A percentile compares a stretch with the other conserved stretches of the same genome.
Conservation (phyloP, 345 rosid species). For the Diplotaxis tenuifolia region DNA sequence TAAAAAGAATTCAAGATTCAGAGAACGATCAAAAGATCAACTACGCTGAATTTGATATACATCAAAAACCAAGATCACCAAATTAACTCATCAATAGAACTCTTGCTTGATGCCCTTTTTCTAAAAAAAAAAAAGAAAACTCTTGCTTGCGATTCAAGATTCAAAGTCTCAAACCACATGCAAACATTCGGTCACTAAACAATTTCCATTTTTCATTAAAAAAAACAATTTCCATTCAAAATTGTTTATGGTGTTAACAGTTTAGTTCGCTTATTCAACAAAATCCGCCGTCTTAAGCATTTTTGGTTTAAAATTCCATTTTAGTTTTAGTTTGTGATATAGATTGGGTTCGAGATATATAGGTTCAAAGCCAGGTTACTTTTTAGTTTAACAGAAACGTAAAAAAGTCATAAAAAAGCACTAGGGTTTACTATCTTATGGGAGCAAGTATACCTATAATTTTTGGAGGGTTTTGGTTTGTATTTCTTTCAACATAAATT, state of each 20-base stretch:
- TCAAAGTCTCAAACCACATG: not conserved
- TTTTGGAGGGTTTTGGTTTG: not conserved
- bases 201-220: not conserved
- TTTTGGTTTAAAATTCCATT: not conserved
- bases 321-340: not conserved
- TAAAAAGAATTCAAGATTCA: not conserved
- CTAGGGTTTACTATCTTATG: not conserved
- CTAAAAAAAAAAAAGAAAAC: too few relatives aligned
- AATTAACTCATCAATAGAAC: not conserved
- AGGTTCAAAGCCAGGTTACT: not conserved
- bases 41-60: not conserved
- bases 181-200: not conserved
- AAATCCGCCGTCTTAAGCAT: not conserved
- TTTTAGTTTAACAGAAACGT: constrained; percentile 10
- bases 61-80: not conserved
- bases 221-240: not conserved
- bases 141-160: not conserved
- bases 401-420: not conserved
- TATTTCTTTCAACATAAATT: not conserved
- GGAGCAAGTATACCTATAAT: not conserved
- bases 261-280: not conserved
- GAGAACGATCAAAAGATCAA: not conserved
- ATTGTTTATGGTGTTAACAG: not conserved
- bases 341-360: constrained; percentile 5
- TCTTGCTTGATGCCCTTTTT: too few relatives aligned